These are phyloP conservation scores for Circinella umbellata DNA, from an alignment of 371 early-diverging fungal species.

Conservation along the genomic window DNA sequence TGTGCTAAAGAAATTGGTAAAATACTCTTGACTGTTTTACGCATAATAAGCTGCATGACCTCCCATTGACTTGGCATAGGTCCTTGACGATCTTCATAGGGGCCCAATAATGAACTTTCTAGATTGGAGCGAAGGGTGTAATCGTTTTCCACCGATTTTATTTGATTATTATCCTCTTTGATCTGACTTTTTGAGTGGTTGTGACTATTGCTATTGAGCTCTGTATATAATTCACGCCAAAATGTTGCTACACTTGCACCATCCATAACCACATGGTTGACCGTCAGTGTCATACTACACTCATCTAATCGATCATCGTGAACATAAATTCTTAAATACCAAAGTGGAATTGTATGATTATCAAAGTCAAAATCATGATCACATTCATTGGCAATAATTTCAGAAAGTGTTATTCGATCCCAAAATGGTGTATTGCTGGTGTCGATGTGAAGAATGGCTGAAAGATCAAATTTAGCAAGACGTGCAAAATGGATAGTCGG, in stretches of 20 bases:
- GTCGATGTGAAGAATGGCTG: conserved; percentile 25
- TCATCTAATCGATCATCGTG: conserved; percentile 13
- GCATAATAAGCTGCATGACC: neutral
- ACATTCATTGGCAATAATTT: conserved; percentile 21
- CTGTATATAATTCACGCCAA: conserved; percentile 27
- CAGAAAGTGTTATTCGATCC: conserved; percentile 3
- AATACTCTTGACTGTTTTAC: too few species aligned
- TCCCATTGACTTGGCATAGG: conserved; percentile 10
- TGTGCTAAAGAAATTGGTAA: too few species aligned
- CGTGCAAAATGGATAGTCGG: neutral
- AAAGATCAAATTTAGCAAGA: conserved; percentile 25
- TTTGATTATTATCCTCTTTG: neutral
- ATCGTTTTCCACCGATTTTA: too few species aligned
- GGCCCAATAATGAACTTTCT: neutral
- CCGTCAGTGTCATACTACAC: conserved; percentile 18
- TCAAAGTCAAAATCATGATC: conserved; percentile 31
- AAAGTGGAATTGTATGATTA: conserved; percentile 30
- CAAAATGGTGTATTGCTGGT: conserved; percentile 18
- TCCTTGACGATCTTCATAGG: conserved; percentile 28
- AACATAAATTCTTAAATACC: conserved; percentile 32
- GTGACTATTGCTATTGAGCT: conserved; percentile 14
- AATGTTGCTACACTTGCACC: conserved; percentile 36
- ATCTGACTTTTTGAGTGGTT: neutral
- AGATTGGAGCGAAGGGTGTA: neutral
- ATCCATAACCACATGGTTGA: conserved; percentile 37